Conservation (phyloP, 768 basidiomycete species). For the Ramaria sp. region DNA sequence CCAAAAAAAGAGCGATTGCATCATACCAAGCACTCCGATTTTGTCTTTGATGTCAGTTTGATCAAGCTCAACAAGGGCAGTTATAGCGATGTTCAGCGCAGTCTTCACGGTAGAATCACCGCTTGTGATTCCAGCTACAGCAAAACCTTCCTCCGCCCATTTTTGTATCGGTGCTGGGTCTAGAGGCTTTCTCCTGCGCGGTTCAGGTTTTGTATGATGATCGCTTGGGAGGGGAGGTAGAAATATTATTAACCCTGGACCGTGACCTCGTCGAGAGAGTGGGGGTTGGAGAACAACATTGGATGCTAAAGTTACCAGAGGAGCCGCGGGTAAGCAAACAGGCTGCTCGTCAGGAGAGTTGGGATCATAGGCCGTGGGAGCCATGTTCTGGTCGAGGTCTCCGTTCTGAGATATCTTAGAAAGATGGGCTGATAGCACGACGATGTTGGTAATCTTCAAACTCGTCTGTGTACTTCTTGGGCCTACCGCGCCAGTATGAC, state of each 20-base stretch:
- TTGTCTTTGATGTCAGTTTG: conserved; percentile 32
- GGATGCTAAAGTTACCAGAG: conserved; percentile 16
- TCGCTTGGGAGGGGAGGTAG: conserved; percentile 19
- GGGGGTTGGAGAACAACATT: conserved; percentile 33
- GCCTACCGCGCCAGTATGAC: too few relatives aligned
- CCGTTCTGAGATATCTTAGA: too few relatives aligned
- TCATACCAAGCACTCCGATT: conserved; percentile 33
- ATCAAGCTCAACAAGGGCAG: conserved; percentile 25
- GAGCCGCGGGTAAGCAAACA: conserved; percentile 31
- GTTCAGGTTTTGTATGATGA: neutral
- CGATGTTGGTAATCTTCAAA: too few relatives aligned
- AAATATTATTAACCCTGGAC: conserved; percentile 36
- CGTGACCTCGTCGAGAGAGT: conserved; percentile 35
- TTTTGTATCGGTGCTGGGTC: conserved; percentile 40
- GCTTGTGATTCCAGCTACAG: conserved; percentile 27
- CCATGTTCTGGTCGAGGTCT: conserved; percentile 3
- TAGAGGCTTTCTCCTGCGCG: conserved; percentile 18
- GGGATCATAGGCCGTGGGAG: conserved; percentile 25
- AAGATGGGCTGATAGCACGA: too few relatives aligned
- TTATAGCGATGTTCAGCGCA: conserved; percentile 23
- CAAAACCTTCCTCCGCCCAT: conserved; percentile 47
- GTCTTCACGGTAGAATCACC: conserved; percentile 17
- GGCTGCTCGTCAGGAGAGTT: conserved; percentile 28
- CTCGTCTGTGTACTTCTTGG: too few relatives aligned
- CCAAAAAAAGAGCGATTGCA: neutral